Evolutionary conservation across 208 protist species (phyloP).

Genomic region (Trypanosoma caninum): DNA sequence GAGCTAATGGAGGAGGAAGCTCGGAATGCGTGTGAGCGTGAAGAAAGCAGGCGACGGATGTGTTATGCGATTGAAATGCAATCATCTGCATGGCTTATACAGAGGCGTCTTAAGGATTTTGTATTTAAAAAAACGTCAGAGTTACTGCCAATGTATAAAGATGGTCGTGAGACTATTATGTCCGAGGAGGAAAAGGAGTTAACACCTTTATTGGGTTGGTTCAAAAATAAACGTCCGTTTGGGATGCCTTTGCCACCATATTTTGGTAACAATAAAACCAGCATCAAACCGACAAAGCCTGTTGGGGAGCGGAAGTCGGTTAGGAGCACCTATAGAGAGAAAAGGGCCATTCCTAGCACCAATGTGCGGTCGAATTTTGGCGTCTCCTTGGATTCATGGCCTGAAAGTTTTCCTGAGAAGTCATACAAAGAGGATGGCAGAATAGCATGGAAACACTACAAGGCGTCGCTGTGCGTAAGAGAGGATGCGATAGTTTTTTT

Average conservation of each 20-base stretch:
- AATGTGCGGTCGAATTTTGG: background rate
- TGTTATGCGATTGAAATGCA: constrained; percentile 43
- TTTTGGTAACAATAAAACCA: constrained; percentile 29
- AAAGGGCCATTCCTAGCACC: background rate
- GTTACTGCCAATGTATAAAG: constrained; percentile 41
- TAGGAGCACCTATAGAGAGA: background rate
- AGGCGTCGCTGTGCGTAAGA: constrained; percentile 22
- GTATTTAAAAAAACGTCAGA: constrained; percentile 27
- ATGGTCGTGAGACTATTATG: constrained; percentile 28
- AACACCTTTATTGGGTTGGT: constrained; percentile 30
- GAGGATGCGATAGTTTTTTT: constrained; percentile 11
- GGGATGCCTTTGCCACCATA: constrained; percentile 37
- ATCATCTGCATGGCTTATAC: constrained; percentile 19
- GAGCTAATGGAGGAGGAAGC: constrained; percentile 20
- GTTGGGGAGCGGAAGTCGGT: background rate
- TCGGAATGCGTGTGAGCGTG: constrained; percentile 29
- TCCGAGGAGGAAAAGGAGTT: constrained; percentile 39
- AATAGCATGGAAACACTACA: constrained; percentile 26
- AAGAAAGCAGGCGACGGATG: constrained; percentile 27
- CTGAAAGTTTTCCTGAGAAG: constrained; percentile 12
- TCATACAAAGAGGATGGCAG: constrained; percentile 36
- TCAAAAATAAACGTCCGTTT: constrained; percentile 52
- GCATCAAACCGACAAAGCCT: constrained; percentile 10
- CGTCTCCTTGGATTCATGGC: background rate
- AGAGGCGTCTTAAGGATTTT: constrained; percentile 33